These are phyloP conservation scores for Erigeron canadensis DNA, from an alignment of 129 eudicot genomes.

Conservation along the genomic window DNA sequence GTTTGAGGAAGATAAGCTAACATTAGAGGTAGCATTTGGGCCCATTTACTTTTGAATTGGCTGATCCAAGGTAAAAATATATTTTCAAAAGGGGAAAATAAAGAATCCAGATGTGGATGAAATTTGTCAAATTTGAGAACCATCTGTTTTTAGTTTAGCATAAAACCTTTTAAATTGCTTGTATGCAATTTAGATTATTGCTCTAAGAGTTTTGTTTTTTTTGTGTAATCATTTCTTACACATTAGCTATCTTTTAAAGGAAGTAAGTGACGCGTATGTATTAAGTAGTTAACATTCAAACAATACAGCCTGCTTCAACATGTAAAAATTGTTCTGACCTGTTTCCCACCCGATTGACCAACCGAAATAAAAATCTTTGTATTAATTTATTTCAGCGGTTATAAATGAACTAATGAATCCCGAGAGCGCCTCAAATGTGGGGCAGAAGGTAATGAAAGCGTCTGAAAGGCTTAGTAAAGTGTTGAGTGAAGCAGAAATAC, in stretches of 20 bases:
- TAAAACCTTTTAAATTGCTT: not conserved
- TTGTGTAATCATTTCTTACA: not conserved
- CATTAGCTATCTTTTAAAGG: not conserved
- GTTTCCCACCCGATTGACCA: too few relatives aligned
- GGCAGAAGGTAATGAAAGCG: slow-evolving; percentile 55
- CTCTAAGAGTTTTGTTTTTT: not conserved
- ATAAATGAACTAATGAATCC: slow-evolving; percentile 53
- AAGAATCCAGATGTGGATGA: not conserved
- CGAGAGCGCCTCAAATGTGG: slow-evolving; percentile 41
- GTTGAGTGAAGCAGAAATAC: slow-evolving; percentile 73
- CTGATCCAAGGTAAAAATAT: not conserved
- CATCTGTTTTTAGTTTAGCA: not conserved
- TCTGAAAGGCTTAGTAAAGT: slow-evolving; percentile 67
- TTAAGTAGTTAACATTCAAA: too few relatives aligned
- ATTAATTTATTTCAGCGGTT: slow-evolving; percentile 46
- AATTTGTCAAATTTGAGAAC: not conserved
- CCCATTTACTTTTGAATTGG: not conserved
- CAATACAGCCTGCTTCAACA: not conserved
- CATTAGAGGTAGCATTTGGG: not conserved
- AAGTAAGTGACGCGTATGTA: not conserved
- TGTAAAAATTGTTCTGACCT: not conserved
- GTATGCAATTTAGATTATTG: not conserved
- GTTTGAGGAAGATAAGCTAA: not conserved
- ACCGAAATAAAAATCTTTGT: not conserved
- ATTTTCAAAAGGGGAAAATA: not conserved